Evolutionary conservation across 352 stramenopile species (phyloP), one percentile per base, ranked within the genome.

Genomic region (Pythium phragmiticola): DNA sequence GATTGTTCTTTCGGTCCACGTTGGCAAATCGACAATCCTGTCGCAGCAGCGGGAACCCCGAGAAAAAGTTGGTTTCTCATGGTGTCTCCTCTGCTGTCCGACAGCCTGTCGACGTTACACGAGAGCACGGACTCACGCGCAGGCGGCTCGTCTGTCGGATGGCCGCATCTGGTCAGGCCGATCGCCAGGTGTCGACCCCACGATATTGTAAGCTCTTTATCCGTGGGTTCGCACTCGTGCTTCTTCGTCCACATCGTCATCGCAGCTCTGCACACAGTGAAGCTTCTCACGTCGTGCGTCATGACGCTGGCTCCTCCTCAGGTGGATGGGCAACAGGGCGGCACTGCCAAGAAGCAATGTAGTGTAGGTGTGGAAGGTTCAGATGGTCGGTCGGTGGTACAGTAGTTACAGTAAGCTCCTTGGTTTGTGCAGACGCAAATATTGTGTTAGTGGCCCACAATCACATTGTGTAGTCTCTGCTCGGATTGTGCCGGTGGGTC

Each of bases 361-460:
- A 28, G 26, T 28, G 26, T 30, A 36, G 34, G n/a, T 33, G 46
- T 53, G 47, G 26, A 39, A 39, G 28, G 47, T 53, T 53, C 47
- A 53, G 47, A 11, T 53, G 47, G 26, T 53, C 47, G 47, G 47
- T 8, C 11, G 14, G 23, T 37, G 26, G 21, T 28, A 28, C 26
- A 28, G 26, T 28, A 4, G 2, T 28, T 28, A 28, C 26, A 28
- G 26, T 28, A 28, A 28, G 26, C 26, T 2, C 26, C 26, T 28
- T 28, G 26, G 26, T 28, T 28, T 28, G 26, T 2, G 26, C 26
- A 28, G 26, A 28, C 4, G 26, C 26, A 28, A 28, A 28, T 28
- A 28, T 28, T 28, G 26, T 28, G 26, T 28, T 21, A 17, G 45
- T n/a, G 19, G 9, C 6, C 45, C 47, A 23, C 47, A 53, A 53